Percentiles rank a stretch among this genome's conserved stretches.
Evolutionary conservation across 495 filamentous ascomycete species (phyloP).

Genomic region (Penicillium manginii): DNA sequence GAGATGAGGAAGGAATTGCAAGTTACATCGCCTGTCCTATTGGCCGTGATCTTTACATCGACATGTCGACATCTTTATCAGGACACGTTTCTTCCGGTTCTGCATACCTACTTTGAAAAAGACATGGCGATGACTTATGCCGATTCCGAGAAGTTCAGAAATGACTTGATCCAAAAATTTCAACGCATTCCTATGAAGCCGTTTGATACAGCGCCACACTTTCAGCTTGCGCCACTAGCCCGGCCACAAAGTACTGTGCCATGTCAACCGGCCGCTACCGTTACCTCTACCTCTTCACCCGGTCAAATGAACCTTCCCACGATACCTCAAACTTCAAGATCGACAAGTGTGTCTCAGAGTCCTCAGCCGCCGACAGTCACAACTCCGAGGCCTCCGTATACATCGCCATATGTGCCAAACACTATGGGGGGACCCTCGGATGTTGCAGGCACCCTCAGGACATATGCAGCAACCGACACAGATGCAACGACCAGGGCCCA

Average conservation of each 20-base stretch:
- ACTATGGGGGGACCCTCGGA: too few relatives aligned
- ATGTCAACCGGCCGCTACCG: too few relatives aligned
- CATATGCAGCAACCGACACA: background rate
- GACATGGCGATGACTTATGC: background rate
- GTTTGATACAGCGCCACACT: background rate
- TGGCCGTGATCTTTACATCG: conserved; percentile 63
- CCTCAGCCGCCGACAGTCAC: background rate
- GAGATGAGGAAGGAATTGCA: conserved; percentile 57
- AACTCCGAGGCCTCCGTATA: background rate
- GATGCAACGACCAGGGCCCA: background rate
- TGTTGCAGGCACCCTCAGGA: background rate
- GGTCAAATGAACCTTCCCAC: background rate
- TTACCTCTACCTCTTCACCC: background rate
- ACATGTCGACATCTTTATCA: conserved; percentile 40
- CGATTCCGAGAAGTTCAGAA: too few relatives aligned
- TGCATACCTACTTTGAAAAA: background rate
- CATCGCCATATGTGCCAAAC: background rate
- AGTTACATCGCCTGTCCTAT: conserved; percentile 58
- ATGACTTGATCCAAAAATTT: conserved; percentile 12
- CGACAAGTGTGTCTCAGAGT: background rate
- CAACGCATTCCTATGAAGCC: conserved; percentile 13
- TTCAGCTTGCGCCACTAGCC: background rate
- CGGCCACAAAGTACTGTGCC: background rate
- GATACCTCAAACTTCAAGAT: background rate
- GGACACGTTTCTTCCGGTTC: background rate